These are phyloP conservation scores for Melampsora larici-populina DNA, from an alignment of 1,284 basidiomycete genomes.

Conservation along the genomic window DNA sequence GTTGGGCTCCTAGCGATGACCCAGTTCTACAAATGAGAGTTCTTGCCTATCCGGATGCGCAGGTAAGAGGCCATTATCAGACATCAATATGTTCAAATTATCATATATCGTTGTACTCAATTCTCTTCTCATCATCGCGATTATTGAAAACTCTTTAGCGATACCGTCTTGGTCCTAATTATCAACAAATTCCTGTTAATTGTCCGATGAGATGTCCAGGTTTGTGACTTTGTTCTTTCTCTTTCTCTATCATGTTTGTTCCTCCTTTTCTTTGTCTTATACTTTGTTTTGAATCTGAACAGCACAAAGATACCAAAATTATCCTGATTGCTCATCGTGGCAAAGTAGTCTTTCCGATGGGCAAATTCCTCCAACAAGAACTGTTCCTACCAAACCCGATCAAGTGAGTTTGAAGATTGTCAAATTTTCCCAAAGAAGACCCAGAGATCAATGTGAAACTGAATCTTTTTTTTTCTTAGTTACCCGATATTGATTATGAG, in stretches of 20 bases:
- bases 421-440: neutral
- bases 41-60: conserved; percentile 20
- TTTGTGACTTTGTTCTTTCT: neutral
- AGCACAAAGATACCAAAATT: neutral
- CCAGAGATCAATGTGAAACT: neutral
- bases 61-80: neutral
- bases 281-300: too few species aligned
- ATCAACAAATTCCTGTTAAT: neutral
- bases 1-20: conserved; percentile 30
- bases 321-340: neutral
- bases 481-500: conserved; percentile 28
- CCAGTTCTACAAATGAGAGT: conserved; percentile 35
- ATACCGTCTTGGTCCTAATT: neutral
- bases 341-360: neutral
- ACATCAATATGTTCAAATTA: too few species aligned
- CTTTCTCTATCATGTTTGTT: neutral
- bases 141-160: neutral
- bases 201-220: neutral
- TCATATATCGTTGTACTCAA: too few species aligned
- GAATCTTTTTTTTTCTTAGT: neutral
- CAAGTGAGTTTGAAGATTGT: neutral
- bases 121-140: neutral
- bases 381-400: conserved; percentile 7
- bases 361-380: conserved; percentile 13
- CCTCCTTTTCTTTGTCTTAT: neutral